Base-by-base conservation (phyloP, 352 stramenopile species). In the Phytophthora rubi region DNA sequence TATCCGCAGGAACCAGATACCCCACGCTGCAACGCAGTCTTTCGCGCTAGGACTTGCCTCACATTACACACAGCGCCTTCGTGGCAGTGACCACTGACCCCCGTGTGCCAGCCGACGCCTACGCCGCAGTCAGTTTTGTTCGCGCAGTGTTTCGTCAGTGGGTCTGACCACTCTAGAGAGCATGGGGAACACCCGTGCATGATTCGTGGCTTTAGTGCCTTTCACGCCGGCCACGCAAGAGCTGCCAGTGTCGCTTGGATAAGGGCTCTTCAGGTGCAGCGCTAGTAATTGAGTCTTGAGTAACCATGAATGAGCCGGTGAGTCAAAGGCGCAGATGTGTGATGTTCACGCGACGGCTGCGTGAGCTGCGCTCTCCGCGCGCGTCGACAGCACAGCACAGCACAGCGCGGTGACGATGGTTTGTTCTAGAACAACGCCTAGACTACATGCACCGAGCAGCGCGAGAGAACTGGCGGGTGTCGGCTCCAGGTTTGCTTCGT, bases 401-500 rank as follows among this genome's bases (percentile, higher is more conserved):
- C 35, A 32, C 47, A n/a, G 47, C 18, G 47, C 39, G 44, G 37
- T 42, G 51, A 61, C 15, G 44, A 48, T 62, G 26, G 47, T 26
- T 39, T 65, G 48, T 70, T 76, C 48, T 70, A 70, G 59, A 68
- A 63, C 42, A 21, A 47, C 48, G 49, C 56, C 70, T 70, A 26
- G 23, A 74, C 56, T 53, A 74, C 60, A 16, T 44, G 35, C 35
- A 44, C 35, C 35, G 33, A 39, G 33, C 42, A 62, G 47, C 21
- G 51, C 62, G 26, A 62, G 47, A 73, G 18, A 54, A 59, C 33
- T 56, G 39, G 33, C 45, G 10, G 8, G 7, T 26, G n/a, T 26
- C 5, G 12, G 35, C 44, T 26, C 51, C 53, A 57, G 44, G 52
- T 48, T 35, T 62, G 60, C 49, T 65, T 74, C 60, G 70, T 74